These are phyloP conservation scores for Turritis glabra DNA, from an alignment of 345 rosid genomes.

Conservation along the genomic window DNA sequence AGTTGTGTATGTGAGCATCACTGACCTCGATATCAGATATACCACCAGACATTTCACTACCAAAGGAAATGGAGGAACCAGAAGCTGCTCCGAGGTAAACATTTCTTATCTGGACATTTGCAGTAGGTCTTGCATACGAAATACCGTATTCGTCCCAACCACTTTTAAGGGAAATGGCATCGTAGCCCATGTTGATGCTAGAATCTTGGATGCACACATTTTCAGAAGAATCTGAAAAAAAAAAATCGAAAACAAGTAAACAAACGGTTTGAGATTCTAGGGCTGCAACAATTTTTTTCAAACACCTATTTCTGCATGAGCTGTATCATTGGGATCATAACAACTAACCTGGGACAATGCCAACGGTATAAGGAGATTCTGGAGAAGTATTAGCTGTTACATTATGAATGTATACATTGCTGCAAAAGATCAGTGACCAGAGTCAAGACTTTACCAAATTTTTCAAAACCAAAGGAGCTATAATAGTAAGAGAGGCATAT, in stretches of 20 bases:
- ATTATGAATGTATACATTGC: conserved; percentile 45
- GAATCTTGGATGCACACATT: conserved; percentile 56
- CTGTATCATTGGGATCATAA: background rate
- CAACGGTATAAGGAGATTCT: conserved; percentile 50
- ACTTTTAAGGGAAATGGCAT: conserved; percentile 55
- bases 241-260: background rate
- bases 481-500: background rate
- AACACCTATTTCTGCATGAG: background rate
- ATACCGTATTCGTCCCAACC: conserved; percentile 71
- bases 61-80: conserved; percentile 53
- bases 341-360: conserved; percentile 55
- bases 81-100: conserved; percentile 41
- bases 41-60: conserved; percentile 66
- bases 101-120: conserved; percentile 45
- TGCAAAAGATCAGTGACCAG: conserved; percentile 15
- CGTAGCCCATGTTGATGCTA: conserved; percentile 53
- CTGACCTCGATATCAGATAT: conserved; percentile 43
- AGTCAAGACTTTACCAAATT: background rate
- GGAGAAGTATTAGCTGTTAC: conserved; percentile 47
- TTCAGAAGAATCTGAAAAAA: conserved; percentile 51
- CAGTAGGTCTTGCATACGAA: conserved; percentile 44
- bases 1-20: conserved; percentile 35
- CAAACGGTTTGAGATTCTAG: background rate
- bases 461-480: background rate
- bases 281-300: background rate